Evolutionary conservation across 805 yeast genomes (phyloP), one percentile per base, ranked within the genome.

Genomic region (Cyberlindnera sargentensis): DNA sequence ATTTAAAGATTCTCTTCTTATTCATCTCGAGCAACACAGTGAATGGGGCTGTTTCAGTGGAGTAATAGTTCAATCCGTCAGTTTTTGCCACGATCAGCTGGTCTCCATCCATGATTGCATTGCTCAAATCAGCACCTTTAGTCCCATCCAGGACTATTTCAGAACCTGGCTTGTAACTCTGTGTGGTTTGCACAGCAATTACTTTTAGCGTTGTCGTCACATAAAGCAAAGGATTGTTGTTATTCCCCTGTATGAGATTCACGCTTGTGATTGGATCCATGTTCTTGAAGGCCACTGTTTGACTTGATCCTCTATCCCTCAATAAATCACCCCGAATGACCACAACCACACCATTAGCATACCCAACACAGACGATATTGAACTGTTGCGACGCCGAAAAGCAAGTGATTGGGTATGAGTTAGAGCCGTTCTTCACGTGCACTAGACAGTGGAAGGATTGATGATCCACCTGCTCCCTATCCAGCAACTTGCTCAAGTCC

Each of bases 261-360:
- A 91, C 63, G 0, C 86, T 83, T 0, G 98, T 91, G 20, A 93
- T 73, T 1, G 97, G 95, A 39, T 87, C 93, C 3, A 71, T 65
- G 11, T 64, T 63, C 46, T 83, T 86, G 57, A 80, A 86, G 1
- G 90, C 80, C 0, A 83, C 61, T 28, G 97, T 68, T 56, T 91
- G 98, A 50, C 93, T 76, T 8, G 95, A 80, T 0, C 98, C 98
- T 46, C 95, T 68, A 57, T 93, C 99, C 52, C 89, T 78, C 6
- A 87, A 51, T 30, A 93, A 62, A 61, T 93, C 98, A 7, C 99
- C 99, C 48, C 98, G 67, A 0, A 90, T 76, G 6, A 90, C 65
- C 2, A 90, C 67, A 3, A 90, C 88, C 23, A 79, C 72, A 3
- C 99, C 99, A 60, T 89, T 83, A 10, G 90, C 82, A 53, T 79